A percentile compares a stretch with the other conserved stretches of the same genome.
phyloP scores from a whole-genome alignment of 106 monocot genomes.

The Allium fistulosum region DNA sequence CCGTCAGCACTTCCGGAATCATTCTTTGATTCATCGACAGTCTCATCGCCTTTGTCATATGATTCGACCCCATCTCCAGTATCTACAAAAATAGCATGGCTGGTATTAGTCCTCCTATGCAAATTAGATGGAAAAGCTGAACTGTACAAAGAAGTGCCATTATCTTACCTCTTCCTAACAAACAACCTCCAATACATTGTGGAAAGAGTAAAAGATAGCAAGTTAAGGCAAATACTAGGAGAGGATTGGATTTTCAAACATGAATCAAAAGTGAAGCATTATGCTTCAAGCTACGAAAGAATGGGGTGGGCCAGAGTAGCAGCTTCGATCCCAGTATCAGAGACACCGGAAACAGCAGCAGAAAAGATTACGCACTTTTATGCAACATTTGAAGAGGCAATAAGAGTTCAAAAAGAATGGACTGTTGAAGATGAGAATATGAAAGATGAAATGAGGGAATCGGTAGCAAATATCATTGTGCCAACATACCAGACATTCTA shows the following conservation, averaged over 20 bases:
- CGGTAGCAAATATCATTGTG: slow-evolving; percentile 6
- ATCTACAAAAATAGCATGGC: slow-evolving; percentile 28
- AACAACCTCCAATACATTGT: slow-evolving; percentile 56
- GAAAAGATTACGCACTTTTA: background rate
- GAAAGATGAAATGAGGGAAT: slow-evolving; percentile 5
- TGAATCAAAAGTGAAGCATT: slow-evolving; percentile 11
- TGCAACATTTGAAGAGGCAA: background rate
- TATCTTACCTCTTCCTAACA: slow-evolving; percentile 46
- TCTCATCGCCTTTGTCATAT: slow-evolving; percentile 7
- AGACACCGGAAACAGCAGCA: background rate
- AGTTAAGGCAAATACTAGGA: slow-evolving; percentile 16
- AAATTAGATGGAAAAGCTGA: slow-evolving; percentile 44
- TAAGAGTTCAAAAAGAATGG: background rate
- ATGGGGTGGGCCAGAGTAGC: slow-evolving; percentile 11
- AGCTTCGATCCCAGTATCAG: slow-evolving; percentile 10
- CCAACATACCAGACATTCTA: slow-evolving; percentile 10
- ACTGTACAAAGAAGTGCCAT: slow-evolving; percentile 17
- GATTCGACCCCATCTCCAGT: background rate
- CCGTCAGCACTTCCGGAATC: slow-evolving; percentile 3
- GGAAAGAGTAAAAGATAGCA: slow-evolving; percentile 24
- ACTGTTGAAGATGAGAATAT: slow-evolving; percentile 11
- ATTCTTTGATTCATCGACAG: slow-evolving; percentile 11
- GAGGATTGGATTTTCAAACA: slow-evolving; percentile 21
- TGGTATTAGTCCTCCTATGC: slow-evolving; percentile 39
- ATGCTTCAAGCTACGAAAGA: slow-evolving; percentile 15